phyloP scores from a whole-genome alignment of 768 basidiomycete species.

The Tulasnella sp. region DNA sequence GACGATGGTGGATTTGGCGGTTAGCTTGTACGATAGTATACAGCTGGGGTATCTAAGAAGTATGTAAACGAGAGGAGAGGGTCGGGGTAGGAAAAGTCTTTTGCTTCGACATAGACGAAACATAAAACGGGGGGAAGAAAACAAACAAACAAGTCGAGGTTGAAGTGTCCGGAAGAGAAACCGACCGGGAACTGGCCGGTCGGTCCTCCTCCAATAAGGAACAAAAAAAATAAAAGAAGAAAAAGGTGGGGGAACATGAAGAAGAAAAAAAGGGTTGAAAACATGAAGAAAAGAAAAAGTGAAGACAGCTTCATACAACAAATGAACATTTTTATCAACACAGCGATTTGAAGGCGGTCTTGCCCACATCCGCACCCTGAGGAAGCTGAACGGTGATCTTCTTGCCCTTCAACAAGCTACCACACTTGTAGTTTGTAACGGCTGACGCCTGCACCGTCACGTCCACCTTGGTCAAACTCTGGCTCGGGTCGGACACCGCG shows the following conservation, averaged over 20 bases:
- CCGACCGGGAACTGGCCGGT: neutral
- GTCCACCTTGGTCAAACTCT: conserved; percentile 37
- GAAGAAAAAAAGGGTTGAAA: neutral
- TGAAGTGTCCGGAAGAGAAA: neutral
- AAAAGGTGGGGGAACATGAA: neutral
- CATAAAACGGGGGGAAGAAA: neutral
- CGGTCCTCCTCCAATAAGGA: neutral
- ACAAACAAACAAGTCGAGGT: neutral
- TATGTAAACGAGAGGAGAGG: neutral
- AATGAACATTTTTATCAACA: neutral
- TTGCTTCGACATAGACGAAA: neutral
- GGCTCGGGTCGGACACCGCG: conserved; percentile 64
- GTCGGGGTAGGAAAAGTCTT: neutral
- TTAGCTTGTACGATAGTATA: conserved; percentile 1
- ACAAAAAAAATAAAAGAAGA: neutral
- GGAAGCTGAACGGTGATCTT: conserved; percentile 5
- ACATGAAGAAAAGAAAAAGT: neutral
- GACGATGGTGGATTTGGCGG: neutral
- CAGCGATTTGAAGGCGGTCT: neutral
- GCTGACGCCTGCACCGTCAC: neutral
- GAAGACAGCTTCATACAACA: neutral
- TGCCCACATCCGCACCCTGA: neutral
- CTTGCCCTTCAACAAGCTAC: neutral
- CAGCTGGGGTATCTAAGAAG: neutral
- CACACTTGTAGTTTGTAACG: neutral